These are phyloP conservation scores for Cryphonectria carpinicola DNA, from an alignment of 2,329 filamentous ascomycete species.

Conservation along the genomic window DNA sequence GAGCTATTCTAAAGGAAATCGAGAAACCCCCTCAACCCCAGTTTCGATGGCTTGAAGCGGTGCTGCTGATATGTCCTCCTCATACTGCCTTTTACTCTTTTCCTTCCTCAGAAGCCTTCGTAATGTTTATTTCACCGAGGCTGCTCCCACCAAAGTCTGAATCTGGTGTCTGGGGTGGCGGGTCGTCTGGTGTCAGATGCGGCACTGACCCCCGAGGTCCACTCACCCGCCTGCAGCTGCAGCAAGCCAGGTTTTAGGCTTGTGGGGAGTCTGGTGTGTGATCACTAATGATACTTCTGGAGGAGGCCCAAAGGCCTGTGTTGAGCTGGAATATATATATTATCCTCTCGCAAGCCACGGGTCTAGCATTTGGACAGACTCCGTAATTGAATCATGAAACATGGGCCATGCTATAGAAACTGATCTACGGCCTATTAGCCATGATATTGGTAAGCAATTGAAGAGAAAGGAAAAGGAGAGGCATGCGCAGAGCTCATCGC, in stretches of 20 bases:
- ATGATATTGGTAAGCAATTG: background rate
- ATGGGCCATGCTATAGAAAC: background rate
- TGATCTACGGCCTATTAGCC: background rate
- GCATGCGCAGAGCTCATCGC: background rate
- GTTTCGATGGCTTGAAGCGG: background rate
- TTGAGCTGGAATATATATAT: background rate
- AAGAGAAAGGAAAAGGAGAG: background rate
- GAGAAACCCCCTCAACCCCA: background rate
- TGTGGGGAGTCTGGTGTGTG: constrained; percentile 7
- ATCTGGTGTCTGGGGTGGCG: background rate
- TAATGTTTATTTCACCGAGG: background rate
- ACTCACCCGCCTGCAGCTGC: constrained; percentile 1
- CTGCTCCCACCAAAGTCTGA: background rate
- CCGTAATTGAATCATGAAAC: background rate
- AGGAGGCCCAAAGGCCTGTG: background rate
- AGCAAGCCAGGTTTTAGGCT: constrained; percentile 10
- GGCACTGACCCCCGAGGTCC: background rate
- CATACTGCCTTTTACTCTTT: background rate
- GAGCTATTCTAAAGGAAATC: background rate
- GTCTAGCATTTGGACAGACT: background rate
- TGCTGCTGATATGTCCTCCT: background rate
- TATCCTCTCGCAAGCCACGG: background rate
- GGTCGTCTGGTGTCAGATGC: constrained; percentile 8
- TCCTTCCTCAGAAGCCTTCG: background rate
- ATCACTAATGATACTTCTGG: background rate